Percentiles rank a stretch among this genome's conserved stretches.
Conservation (phyloP, 2,329 filamentous ascomycete species). For the Botryotinia narcissicola region DNA sequence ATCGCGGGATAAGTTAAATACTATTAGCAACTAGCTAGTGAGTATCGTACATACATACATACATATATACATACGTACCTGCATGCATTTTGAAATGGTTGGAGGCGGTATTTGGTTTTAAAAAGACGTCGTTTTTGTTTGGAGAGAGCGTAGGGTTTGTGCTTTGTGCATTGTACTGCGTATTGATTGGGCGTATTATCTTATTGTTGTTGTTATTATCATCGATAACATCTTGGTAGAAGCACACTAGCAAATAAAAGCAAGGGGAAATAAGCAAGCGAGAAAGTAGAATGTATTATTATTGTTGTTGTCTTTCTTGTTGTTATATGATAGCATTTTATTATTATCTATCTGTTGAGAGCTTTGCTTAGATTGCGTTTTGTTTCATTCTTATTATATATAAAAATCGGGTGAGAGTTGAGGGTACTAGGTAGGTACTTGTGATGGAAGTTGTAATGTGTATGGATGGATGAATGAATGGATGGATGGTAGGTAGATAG, state of each 20-base stretch:
- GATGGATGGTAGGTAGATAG: neutral
- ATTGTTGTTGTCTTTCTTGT: neutral
- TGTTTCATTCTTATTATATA: neutral
- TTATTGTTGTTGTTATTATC: neutral
- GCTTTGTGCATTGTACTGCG: neutral
- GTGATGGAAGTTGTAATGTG: neutral
- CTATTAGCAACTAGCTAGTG: neutral
- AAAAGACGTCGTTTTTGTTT: neutral
- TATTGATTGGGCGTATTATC: neutral
- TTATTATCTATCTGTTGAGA: neutral
- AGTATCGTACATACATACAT: neutral
- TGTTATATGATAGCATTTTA: neutral
- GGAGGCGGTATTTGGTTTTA: neutral
- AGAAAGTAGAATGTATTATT: neutral
- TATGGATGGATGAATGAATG: neutral
- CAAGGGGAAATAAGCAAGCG: neutral
- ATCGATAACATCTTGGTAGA: neutral
- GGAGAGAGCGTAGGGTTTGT: neutral
- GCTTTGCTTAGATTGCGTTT: neutral
- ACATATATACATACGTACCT: neutral
- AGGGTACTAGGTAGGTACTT: no score
- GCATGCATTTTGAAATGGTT: neutral
- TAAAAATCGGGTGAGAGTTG: no score
- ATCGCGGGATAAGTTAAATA: neutral
- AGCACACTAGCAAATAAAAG: neutral